Percentiles rank a stretch among this genome's conserved stretches.
These are phyloP conservation scores for Colletotrichum noveboracense DNA, from an alignment of 2,329 filamentous ascomycete genomes.

Conservation along the genomic window DNA sequence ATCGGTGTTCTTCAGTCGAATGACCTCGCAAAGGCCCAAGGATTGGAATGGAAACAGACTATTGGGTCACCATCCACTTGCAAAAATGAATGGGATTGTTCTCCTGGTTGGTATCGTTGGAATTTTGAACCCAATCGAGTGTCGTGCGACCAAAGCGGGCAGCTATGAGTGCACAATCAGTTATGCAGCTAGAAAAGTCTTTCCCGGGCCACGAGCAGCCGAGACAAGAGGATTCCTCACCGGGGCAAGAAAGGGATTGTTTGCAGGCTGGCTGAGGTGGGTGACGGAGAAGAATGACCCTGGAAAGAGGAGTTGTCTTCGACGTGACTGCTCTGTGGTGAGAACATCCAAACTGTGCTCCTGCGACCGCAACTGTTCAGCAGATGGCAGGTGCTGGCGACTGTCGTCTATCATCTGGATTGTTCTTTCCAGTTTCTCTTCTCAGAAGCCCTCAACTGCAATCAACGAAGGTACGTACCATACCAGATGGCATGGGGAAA, in stretches of 20 bases:
- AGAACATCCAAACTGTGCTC: neutral
- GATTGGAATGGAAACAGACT: neutral
- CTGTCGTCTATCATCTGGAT: neutral
- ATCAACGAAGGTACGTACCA: neutral
- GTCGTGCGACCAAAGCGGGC: neutral
- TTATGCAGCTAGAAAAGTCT: constrained; percentile 1
- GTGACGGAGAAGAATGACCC: neutral
- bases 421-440: neutral
- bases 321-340: neutral
- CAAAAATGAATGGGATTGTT: neutral
- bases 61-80: neutral
- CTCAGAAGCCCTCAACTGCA: neutral
- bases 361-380: neutral
- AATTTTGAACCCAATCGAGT: neutral
- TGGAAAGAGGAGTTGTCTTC: neutral
- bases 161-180: neutral
- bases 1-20: neutral
- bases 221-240: constrained; percentile 5
- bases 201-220: neutral
- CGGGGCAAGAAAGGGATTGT: constrained; percentile 20
- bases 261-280: neutral
- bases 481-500: neutral
- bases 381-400: neutral
- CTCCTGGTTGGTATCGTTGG: neutral
- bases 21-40: neutral